Conservation (phyloP, 495 filamentous ascomycete species). For the Xylaria scruposa region DNA sequence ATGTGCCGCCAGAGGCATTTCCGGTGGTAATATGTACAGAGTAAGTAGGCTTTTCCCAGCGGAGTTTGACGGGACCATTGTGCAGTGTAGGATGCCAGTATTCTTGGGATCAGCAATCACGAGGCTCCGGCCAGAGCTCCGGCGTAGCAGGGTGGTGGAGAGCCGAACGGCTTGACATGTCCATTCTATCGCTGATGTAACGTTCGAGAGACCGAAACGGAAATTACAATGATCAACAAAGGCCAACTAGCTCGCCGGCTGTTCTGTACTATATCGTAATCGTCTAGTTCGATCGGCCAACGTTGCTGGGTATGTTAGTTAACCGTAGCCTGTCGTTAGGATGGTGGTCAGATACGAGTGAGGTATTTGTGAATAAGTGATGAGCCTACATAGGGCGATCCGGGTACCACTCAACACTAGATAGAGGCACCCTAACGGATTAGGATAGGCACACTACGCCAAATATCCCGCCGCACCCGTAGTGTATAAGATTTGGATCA, state of each 20-base stretch:
- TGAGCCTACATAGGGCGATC: background rate
- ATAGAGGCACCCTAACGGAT: slow-evolving; percentile 17
- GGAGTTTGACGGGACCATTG: background rate
- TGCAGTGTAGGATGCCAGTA: slow-evolving; percentile 14
- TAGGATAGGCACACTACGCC: slow-evolving; percentile 12
- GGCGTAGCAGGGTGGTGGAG: slow-evolving; percentile 12
- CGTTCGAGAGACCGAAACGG: slow-evolving; percentile 4
- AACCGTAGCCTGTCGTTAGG: background rate
- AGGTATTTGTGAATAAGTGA: slow-evolving; percentile 16
- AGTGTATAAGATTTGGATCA: slow-evolving; percentile 39
- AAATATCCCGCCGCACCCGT: slow-evolving; percentile 37
- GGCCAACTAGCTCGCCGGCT: slow-evolving; percentile 7
- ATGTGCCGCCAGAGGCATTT: background rate
- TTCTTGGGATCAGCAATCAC: slow-evolving; percentile 15
- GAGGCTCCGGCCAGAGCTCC: slow-evolving; percentile 20
- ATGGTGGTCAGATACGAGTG: slow-evolving; percentile 20
- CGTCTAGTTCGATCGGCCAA: slow-evolving; percentile 20
- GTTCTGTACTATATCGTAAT: slow-evolving; percentile 15
- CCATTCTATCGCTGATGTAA: slow-evolving; percentile 4
- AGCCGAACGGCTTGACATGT: slow-evolving; percentile 1
- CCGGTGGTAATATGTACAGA: background rate
- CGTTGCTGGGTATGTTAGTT: slow-evolving; percentile 1
- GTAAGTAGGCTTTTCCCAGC: background rate
- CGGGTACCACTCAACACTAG: slow-evolving; percentile 4
- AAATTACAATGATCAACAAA: slow-evolving; percentile 14